Conservation (phyloP, 2,329 filamentous ascomycete species). For the Microdochium bolleyi region DNA sequence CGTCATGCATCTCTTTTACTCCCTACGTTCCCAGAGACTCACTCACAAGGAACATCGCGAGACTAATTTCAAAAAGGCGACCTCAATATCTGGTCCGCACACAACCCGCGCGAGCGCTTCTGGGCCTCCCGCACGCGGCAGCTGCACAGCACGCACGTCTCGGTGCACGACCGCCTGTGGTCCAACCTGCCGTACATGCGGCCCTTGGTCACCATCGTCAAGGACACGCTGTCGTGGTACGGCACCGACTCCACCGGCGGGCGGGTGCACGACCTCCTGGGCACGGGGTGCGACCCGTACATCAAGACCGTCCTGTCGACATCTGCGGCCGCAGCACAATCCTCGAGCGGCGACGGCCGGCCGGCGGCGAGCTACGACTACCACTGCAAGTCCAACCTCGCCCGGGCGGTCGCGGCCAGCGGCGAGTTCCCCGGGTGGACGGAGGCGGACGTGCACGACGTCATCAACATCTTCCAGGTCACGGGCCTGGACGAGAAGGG, state of each 20-base stretch:
- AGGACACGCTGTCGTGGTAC: slow-evolving; percentile 58
- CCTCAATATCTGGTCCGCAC: slow-evolving; percentile 71
- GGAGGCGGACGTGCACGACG: slow-evolving; percentile 74
- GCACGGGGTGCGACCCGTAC: slow-evolving; percentile 79
- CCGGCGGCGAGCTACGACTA: slow-evolving; percentile 58
- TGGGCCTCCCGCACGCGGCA: slow-evolving; percentile 77
- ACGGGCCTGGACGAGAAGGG: slow-evolving; percentile 67
- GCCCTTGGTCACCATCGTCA: slow-evolving; percentile 62
- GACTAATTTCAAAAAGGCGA: slow-evolving; percentile 41
- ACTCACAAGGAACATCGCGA: too few species aligned
- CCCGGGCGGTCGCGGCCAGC: slow-evolving; percentile 60
- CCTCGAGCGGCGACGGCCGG: slow-evolving; percentile 31
- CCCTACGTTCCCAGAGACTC: too few species aligned
- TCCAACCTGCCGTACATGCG: slow-evolving; percentile 69
- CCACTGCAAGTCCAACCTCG: slow-evolving; percentile 79
- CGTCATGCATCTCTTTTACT: too few species aligned
- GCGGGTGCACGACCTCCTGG: slow-evolving; percentile 69
- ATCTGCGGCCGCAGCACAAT: slow-evolving; percentile 5
- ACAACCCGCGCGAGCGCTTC: slow-evolving; percentile 73
- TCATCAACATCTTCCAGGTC: slow-evolving; percentile 81
- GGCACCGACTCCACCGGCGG: slow-evolving; percentile 56
- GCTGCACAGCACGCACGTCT: slow-evolving; percentile 69
- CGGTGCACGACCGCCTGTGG: slow-evolving; percentile 68
- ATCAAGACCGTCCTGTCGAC: slow-evolving; percentile 61
- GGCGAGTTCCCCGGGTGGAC: slow-evolving; percentile 40